Conservation (phyloP, 2,329 filamentous ascomycete genomes). For the Grosmannia penicillata region DNA sequence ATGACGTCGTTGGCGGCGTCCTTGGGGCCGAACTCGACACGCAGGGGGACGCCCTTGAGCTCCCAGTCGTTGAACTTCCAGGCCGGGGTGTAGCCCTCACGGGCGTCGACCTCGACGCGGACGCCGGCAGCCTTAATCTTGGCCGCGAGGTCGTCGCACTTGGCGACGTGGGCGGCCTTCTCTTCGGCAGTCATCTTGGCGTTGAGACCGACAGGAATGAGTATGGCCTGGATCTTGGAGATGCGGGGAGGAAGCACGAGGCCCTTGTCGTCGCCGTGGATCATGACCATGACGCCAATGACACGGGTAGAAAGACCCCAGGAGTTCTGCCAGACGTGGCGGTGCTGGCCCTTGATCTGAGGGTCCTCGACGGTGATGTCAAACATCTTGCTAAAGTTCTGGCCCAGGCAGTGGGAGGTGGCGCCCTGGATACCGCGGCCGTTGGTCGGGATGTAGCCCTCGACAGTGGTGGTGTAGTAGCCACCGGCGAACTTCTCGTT, state of each 20-base stretch:
- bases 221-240: constrained; percentile 68
- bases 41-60: constrained; percentile 83
- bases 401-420: constrained; percentile 86
- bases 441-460: constrained; percentile 92
- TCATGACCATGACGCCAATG: constrained; percentile 98
- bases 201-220: constrained; percentile 87
- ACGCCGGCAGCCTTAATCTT: constrained; percentile 60
- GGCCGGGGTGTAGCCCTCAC: constrained; percentile 84
- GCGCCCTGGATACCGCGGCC: constrained; percentile 93
- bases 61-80: constrained; percentile 99
- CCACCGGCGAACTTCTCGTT: constrained; percentile 97
- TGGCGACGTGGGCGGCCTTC: constrained; percentile 57
- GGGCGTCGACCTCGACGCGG: constrained; percentile 66
- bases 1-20: constrained; percentile 78
- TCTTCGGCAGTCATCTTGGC: constrained; percentile 75
- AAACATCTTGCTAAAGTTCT: constrained; percentile 98
- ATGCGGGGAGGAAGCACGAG: constrained; percentile 86
- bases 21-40: constrained; percentile 91
- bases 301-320: constrained; percentile 96
- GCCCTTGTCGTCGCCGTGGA: constrained; percentile 91
- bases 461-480: constrained; percentile 90
- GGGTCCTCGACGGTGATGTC: constrained; percentile 95
- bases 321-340: constrained; percentile 96
- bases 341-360: constrained; percentile 58
- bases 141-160: constrained; percentile 56